phyloP scores from a whole-genome alignment of 208 protist genomes.

The Leishmania aethiopica region DNA sequence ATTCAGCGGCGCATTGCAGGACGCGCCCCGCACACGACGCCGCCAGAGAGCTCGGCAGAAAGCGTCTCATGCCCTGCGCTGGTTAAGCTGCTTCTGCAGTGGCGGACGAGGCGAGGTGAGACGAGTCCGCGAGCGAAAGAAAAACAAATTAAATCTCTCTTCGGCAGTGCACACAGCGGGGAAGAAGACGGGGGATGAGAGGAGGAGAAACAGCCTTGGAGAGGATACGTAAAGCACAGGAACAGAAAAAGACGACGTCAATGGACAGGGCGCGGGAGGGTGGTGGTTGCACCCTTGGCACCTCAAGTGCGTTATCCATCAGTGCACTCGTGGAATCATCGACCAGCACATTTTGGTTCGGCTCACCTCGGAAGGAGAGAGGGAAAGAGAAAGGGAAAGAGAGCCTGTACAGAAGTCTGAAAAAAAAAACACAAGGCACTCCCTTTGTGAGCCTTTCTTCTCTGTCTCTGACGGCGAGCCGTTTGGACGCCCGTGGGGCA shows the following conservation, averaged over 20 bases:
- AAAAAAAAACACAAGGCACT: not conserved
- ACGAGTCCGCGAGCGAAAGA: not conserved
- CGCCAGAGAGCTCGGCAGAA: not conserved
- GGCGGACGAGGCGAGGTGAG: not conserved
- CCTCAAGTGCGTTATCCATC: not conserved
- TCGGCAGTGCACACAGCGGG: not conserved
- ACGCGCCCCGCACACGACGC: not conserved
- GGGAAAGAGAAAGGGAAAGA: not conserved
- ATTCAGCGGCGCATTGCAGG: constrained; percentile 2
- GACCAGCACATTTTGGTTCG: not conserved
- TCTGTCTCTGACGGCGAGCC: not conserved
- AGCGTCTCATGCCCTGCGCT: constrained; percentile 6
- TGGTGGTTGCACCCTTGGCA: not conserved
- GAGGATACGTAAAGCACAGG: not conserved
- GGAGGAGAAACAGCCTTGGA: not conserved
- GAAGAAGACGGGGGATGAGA: not conserved
- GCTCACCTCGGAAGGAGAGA: not conserved
- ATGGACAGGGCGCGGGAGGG: not conserved
- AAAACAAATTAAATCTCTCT: not conserved
- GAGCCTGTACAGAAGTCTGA: not conserved
- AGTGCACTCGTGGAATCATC: not conserved
- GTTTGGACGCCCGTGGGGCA: not conserved
- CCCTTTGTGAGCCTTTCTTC: not conserved
- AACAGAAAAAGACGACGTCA: not conserved
- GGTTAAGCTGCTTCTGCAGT: not conserved